Evolutionary conservation across 78 protist genomes (phyloP).

Genomic region (Trichosphaerium sp.): DNA sequence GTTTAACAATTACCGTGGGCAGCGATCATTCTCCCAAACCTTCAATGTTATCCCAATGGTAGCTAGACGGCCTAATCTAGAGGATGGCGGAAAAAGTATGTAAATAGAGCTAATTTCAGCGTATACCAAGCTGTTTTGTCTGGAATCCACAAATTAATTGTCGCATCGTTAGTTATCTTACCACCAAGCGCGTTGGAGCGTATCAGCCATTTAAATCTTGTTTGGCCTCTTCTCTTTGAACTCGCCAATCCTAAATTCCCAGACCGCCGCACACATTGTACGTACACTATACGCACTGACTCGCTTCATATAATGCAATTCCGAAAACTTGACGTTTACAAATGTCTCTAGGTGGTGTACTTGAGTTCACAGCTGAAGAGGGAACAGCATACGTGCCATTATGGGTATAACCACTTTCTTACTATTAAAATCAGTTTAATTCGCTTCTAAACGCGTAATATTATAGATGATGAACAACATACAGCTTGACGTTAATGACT

Average conservation of each 20-base stretch:
- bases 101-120: background rate
- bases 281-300: background rate
- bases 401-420: constrained; percentile 24
- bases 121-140: background rate
- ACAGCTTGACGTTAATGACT: constrained; percentile 17
- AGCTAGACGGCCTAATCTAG: constrained; percentile 8
- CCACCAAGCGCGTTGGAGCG: constrained; percentile 36
- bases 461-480: constrained; percentile 59
- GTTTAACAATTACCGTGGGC: too few relatives aligned
- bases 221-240: constrained; percentile 44
- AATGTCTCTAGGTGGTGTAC: constrained; percentile 68
- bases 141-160: background rate
- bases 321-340: background rate
- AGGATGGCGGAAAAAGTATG: constrained; percentile 40
- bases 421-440: background rate
- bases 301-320: background rate
- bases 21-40: too few relatives aligned
- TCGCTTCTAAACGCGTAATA: too few relatives aligned
- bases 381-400: constrained; percentile 60
- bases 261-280: too few relatives aligned
- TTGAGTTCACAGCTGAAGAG: constrained; percentile 70
- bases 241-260: constrained; percentile 27
- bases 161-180: constrained; percentile 17
- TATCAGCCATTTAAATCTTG: constrained; percentile 29
- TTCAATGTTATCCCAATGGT: too few relatives aligned